phyloP scores from a whole-genome alignment of 1,284 basidiomycete genomes.

The Ceratobasidium sp. region DNA sequence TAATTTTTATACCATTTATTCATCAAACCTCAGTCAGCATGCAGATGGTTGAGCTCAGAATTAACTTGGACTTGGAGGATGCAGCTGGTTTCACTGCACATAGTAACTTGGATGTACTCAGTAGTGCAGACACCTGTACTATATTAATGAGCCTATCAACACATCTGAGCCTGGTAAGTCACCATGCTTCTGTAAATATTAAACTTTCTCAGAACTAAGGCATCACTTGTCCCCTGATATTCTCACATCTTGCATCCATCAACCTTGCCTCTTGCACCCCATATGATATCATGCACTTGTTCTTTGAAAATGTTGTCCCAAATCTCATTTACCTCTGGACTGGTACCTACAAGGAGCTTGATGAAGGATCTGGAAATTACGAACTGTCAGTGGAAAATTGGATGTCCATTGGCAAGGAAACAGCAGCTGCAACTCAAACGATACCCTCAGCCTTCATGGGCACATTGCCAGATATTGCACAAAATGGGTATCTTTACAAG shows the following conservation, averaged over 20 bases:
- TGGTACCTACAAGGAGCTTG: conserved; percentile 27
- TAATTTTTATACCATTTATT: background rate
- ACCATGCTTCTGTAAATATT: no score
- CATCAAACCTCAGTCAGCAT: background rate
- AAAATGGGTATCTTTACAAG: conserved; percentile 24
- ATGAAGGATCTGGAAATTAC: background rate
- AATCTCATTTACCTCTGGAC: conserved; percentile 50
- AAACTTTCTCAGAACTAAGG: conserved; percentile 9
- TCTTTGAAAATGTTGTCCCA: conserved; percentile 45
- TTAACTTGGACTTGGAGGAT: background rate
- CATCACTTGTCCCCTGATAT: conserved; percentile 20
- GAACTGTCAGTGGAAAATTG: background rate
- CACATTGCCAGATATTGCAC: background rate
- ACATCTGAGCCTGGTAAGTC: background rate
- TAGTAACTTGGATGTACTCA: background rate
- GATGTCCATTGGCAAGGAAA: background rate
- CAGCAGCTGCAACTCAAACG: conserved; percentile 3
- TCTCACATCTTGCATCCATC: conserved; percentile 10
- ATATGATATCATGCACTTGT: conserved; percentile 46
- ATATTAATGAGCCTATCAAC: background rate
- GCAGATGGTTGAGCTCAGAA: background rate
- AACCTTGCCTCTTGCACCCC: conserved; percentile 38
- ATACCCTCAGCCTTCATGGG: background rate
- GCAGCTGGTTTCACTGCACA: background rate
- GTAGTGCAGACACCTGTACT: background rate